Percentiles rank a stretch among this genome's conserved stretches.
phyloP scores from a whole-genome alignment of 2,329 filamentous ascomycete genomes.

The Diaporthe sp. region DNA sequence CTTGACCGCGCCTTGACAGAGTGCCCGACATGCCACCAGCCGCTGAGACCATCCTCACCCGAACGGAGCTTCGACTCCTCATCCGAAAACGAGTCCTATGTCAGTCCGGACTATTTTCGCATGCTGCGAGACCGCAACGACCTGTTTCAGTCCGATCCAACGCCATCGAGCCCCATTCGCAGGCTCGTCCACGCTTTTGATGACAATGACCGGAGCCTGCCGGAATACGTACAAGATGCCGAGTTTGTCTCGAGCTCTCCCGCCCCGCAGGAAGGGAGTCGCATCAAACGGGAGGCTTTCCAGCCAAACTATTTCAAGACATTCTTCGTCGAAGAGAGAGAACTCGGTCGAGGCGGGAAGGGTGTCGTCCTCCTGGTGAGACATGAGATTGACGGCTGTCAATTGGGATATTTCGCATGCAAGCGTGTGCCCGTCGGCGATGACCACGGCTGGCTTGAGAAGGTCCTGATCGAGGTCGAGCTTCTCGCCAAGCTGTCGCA shows the following conservation, averaged over 20 bases:
- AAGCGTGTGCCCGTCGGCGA: constrained; percentile 97
- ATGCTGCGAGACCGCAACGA: constrained; percentile 77
- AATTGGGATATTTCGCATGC: constrained; percentile 92
- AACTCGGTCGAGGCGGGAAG: constrained; percentile 91
- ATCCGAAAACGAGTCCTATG: constrained; percentile 73
- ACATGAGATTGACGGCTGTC: constrained; percentile 90
- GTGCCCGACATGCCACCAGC: constrained; percentile 92
- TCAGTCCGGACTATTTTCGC: constrained; percentile 94
- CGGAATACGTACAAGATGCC: constrained; percentile 49
- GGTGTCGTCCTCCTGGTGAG: constrained; percentile 95
- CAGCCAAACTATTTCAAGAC: constrained; percentile 92
- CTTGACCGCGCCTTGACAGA: constrained; percentile 78
- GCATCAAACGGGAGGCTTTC: constrained; percentile 89
- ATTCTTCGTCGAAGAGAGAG: constrained; percentile 91
- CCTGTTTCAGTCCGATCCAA: constrained; percentile 60
- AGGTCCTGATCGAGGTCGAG: constrained; percentile 93
- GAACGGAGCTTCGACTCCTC: constrained; percentile 64
- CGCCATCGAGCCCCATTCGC: constrained; percentile 67
- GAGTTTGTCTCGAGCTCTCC: constrained; percentile 70
- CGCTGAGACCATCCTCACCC: constrained; percentile 66
- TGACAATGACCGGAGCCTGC: constrained; percentile 46
- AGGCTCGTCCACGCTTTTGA: constrained; percentile 63
- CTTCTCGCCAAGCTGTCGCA: constrained; percentile 92
- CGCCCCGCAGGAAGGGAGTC: constrained; percentile 66
- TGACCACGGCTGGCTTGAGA: constrained; percentile 95